These are phyloP conservation scores for Whalleya microplaca DNA, from an alignment of 2,329 filamentous ascomycete species.

Conservation along the genomic window DNA sequence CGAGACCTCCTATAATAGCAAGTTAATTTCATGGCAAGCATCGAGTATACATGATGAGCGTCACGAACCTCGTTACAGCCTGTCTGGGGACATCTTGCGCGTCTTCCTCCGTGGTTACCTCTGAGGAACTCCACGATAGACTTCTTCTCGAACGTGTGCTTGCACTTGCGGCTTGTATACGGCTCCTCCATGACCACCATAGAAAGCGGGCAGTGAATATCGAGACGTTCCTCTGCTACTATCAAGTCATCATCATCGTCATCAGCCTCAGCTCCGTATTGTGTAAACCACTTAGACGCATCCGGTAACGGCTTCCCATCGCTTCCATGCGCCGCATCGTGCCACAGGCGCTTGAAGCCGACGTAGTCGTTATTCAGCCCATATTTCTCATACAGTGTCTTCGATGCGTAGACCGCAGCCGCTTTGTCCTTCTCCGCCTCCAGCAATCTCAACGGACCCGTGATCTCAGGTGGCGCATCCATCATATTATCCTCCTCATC, in stretches of 20 bases:
- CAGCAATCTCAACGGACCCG: constrained; percentile 41
- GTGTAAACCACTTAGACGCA: constrained; percentile 57
- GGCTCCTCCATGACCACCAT: constrained; percentile 67
- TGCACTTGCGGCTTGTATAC: constrained; percentile 68
- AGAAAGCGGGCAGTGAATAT: constrained; percentile 72
- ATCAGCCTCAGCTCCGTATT: constrained; percentile 45
- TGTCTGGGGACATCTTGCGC: constrained; percentile 65
- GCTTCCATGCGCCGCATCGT: constrained; percentile 54
- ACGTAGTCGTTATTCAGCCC: constrained; percentile 62
- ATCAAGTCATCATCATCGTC: constrained; percentile 71
- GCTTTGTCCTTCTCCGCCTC: constrained; percentile 42
- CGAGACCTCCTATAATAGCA: constrained; percentile 48
- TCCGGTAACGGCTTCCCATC: constrained; percentile 57
- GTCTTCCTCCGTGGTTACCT: constrained; percentile 33
- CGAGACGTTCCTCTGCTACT: constrained; percentile 65
- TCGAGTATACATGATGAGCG: neutral
- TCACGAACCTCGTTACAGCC: constrained; percentile 64
- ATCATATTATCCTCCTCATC: constrained; percentile 33
- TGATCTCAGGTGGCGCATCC: constrained; percentile 31
- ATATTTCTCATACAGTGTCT: constrained; percentile 53
- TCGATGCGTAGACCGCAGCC: constrained; percentile 45
- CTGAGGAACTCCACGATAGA: constrained; percentile 61
- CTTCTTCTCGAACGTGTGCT: constrained; percentile 71
- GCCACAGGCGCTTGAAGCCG: constrained; percentile 62
- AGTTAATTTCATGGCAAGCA: constrained; percentile 6